Base-by-base conservation (phyloP, 2,329 filamentous ascomycete species). In the Sclerotiophoma versabilis region DNA sequence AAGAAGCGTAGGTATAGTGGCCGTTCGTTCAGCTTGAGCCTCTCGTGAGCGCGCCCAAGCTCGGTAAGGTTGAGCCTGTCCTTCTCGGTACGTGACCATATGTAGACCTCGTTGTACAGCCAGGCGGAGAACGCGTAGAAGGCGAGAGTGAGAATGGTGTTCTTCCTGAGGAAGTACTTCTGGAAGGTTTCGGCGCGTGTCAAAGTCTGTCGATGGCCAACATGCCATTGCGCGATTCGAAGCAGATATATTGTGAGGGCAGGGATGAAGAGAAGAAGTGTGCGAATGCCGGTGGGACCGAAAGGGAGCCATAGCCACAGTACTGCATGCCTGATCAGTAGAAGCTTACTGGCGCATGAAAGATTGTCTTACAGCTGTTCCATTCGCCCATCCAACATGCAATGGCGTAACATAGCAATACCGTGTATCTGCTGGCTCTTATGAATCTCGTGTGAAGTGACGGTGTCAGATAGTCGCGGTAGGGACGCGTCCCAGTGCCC, bases 401-500 rank as follows among this genome's bases (percentile, higher is more conserved):
- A 70, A 91, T 85, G 30, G 84, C 49, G 73, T 95, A 96, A 70
- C 91, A 91, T 50, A 92, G 80, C 41, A 82, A 77, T 9, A 95
- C 77, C 12, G 92, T 81, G 59, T 91, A 79, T 12, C 84, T 82
- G 41, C 89, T 89, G 11, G 91, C 92, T 59, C 87, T 87, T 42
- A 89, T 88, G 77, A 97, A 98, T 68, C 92, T 86, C 68, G 90
- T 84, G 76, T 98, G 93, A 60, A 97, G 81, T 46, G 90, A 88
- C 43, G 93, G 93, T 58, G 93, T 96, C 64, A 97, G 80, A 75
- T 96, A 96, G 79, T 96, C 91, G 81, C 92, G 89, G 77, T 96
- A 96, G 74, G 84, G 81, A 80, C 86, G 78, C 79, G 82, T 72
- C 76, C 79, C 70, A n/a, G 57, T 57, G 34, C 62, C 65, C n/a